Evolutionary conservation across 805 yeast species (phyloP).

Genomic region (Komagataella mondaviorum): DNA sequence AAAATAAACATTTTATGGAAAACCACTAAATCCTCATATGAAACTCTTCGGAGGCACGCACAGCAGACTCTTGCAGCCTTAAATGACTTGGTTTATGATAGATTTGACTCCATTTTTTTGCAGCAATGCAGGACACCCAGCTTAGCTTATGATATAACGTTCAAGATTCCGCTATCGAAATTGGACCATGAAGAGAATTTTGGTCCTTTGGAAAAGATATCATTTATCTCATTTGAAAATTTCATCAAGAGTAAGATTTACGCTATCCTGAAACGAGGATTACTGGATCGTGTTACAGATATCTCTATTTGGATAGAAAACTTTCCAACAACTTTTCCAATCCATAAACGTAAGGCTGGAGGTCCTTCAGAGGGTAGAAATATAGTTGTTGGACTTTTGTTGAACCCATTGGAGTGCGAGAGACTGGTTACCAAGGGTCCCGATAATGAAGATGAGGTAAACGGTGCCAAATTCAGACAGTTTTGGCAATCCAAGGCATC

Average conservation of each 20-base stretch:
- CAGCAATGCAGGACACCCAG: slow-evolving; percentile 37
- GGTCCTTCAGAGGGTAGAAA: slow-evolving; percentile 12
- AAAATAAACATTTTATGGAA: slow-evolving; percentile 73
- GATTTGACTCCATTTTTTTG: slow-evolving; percentile 69
- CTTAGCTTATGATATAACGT: slow-evolving; percentile 52
- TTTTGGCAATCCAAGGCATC: slow-evolving; percentile 89
- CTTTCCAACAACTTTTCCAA: slow-evolving; percentile 2
- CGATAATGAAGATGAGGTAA: slow-evolving; percentile 39
- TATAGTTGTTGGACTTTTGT: slow-evolving; percentile 46
- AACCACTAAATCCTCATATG: slow-evolving; percentile 58
- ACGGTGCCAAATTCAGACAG: slow-evolving; percentile 50
- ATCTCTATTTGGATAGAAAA: slow-evolving; percentile 19
- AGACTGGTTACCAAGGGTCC: slow-evolving; percentile 85
- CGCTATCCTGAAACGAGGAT: slow-evolving; percentile 39
- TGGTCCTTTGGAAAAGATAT: slow-evolving; percentile 59
- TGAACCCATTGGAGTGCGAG: slow-evolving; percentile 65
- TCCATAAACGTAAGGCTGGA: slow-evolving; percentile 10
- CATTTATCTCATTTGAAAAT: slow-evolving; percentile 57
- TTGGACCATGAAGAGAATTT: slow-evolving; percentile 30
- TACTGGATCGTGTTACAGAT: slow-evolving; percentile 33
- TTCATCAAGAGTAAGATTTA: slow-evolving; percentile 49
- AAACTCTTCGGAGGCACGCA: slow-evolving; percentile 51
- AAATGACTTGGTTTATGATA: slow-evolving; percentile 70
- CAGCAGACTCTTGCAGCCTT: slow-evolving; percentile 50
- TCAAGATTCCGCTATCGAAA: slow-evolving; percentile 36